Base-by-base conservation (phyloP, 106 monocot species). In the Acorus gramineus region DNA sequence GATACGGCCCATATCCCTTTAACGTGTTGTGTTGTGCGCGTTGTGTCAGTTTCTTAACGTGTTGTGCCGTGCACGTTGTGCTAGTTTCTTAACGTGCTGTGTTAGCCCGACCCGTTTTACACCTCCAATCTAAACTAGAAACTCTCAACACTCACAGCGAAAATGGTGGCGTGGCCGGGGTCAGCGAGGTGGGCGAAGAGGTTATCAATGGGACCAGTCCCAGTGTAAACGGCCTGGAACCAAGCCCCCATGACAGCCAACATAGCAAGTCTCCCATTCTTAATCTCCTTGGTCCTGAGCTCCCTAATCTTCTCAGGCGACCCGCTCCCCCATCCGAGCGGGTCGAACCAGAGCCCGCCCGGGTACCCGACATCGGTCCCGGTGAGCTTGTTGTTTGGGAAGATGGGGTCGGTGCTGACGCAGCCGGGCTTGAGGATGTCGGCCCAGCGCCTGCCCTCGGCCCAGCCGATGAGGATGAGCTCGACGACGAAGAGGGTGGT, bases 371-470 rank as follows among this genome's bases (percentile, higher is more conserved):
- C 82, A 51, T 98, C 96, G 2, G 90, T 91, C 8, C 96, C 96
- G n/a, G 96, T 98, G 14, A 98, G 85, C 79, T 98, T 98, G 80
- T 98, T 98, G 76, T 79, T 79, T 42, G 96, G 91, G 82, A 98
- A 98, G 72, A 98, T 80, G 14, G 96, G 96, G 79, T 98, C 96
- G 3, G 87, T 88, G 77, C 83, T 98, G 48, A 98, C 96, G 61
- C 74, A 79, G 4, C 96, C 96, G 6, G 91, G 96, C 70, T 98
- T 91, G 70, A 98, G 71, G 61, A 98, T 98, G 68, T 98, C 96
- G 0, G 96, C 96, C 96, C 96, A 98, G 42, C 96, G 71, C 8
- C 96, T 60, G 3, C 96, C 96, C 80, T 98, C 96, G 4, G 96
- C 96, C 96, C 96, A 98, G 1, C 96, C 96, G 57, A 98, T 98